Evolutionary conservation across 2,329 filamentous ascomycete genomes (phyloP).

Genomic region (Beauveria caledonica): DNA sequence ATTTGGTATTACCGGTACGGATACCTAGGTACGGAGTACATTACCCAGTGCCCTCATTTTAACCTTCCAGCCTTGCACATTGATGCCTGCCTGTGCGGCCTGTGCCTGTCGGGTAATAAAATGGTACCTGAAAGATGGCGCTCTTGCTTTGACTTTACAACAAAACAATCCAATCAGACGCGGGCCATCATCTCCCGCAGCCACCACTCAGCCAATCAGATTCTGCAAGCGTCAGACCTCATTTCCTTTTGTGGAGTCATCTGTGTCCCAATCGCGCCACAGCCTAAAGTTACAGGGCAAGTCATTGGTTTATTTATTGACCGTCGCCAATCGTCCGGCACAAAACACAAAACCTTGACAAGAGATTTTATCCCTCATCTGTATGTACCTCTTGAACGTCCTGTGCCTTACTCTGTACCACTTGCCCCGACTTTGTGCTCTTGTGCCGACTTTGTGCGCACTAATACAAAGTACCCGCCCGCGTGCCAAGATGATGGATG

Average conservation of each 20-base stretch:
- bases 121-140: conserved; percentile 6
- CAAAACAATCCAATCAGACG: conserved; percentile 9
- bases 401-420: background rate
- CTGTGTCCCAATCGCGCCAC: background rate
- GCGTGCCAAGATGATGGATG: background rate
- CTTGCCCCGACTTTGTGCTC: background rate
- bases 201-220: background rate
- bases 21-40: too few relatives aligned
- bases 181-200: conserved; percentile 8
- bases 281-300: background rate
- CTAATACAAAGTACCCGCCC: background rate
- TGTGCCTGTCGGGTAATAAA: background rate
- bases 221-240: background rate
- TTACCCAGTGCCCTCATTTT: background rate
- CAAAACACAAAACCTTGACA: too few relatives aligned
- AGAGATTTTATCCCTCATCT: background rate
- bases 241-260: background rate
- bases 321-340: background rate
- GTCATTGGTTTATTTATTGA: background rate
- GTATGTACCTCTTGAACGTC: background rate
- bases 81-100: background rate
- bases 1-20: background rate
- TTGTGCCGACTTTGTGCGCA: background rate
- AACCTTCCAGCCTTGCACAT: background rate
- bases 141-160: background rate